Evolutionary conservation across 2,329 filamentous ascomycete species (phyloP).

Genomic region (Venturia asperata): DNA sequence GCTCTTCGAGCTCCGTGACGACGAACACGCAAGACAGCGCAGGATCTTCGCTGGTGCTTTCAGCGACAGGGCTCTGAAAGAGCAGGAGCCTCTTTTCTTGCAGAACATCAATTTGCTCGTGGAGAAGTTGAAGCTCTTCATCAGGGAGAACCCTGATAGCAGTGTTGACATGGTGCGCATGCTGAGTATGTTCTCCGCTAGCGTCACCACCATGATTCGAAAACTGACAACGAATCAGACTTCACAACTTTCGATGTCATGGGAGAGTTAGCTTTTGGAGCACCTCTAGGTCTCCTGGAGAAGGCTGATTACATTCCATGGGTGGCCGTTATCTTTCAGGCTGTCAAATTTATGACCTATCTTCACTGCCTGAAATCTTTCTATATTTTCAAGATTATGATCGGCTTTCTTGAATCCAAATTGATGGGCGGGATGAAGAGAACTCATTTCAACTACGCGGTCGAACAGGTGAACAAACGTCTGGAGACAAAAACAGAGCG

Average conservation of each 20-base stretch:
- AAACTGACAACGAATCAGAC: neutral
- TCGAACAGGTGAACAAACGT: constrained; percentile 28
- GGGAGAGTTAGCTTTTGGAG: constrained; percentile 20
- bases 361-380: neutral
- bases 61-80: constrained; percentile 17
- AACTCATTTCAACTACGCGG: constrained; percentile 21
- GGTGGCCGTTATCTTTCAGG: neutral
- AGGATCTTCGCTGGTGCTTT: constrained; percentile 19
- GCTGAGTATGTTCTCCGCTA: neutral
- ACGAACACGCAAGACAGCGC: constrained; percentile 15
- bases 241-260: constrained; percentile 21
- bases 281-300: constrained; percentile 18
- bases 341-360: neutral
- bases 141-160: neutral
- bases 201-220: neutral
- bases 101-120: constrained; percentile 14
- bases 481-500: too few relatives aligned
- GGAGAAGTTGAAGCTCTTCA: neutral
- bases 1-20: constrained; percentile 8
- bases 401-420: neutral
- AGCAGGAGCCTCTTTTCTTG: constrained; percentile 20
- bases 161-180: constrained; percentile 23
- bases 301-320: neutral
- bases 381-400: neutral
- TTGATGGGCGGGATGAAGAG: neutral